A percentile compares a stretch with the other conserved stretches of the same genome.
Evolutionary conservation across 2,329 filamentous ascomycete species (phyloP).

Genomic region (Colletotrichum scovillei): DNA sequence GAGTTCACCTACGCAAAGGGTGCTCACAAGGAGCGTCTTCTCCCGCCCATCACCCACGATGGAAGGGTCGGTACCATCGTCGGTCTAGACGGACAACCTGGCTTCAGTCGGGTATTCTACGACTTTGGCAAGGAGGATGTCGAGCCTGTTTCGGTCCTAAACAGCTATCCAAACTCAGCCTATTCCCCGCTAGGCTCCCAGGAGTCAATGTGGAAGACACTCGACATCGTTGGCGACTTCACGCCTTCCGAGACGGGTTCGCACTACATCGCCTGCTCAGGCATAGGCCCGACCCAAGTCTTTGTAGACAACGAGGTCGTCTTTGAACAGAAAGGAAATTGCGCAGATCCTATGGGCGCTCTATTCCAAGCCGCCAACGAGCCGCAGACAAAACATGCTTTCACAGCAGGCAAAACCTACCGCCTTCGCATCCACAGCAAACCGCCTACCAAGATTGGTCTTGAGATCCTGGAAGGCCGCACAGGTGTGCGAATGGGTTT

Average conservation of each 20-base stretch:
- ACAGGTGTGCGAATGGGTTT: constrained; percentile 46
- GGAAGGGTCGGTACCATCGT: constrained; percentile 41
- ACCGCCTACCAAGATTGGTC: constrained; percentile 42
- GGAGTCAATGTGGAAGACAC: constrained; percentile 40
- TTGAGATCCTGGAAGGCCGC: constrained; percentile 47
- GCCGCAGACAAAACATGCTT: constrained; percentile 43
- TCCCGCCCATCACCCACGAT: constrained; percentile 38
- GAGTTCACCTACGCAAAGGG: constrained; percentile 49
- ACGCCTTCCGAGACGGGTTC: constrained; percentile 43
- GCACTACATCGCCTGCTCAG: constrained; percentile 47
- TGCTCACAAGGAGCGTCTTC: constrained; percentile 36
- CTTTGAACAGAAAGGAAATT: constrained; percentile 46
- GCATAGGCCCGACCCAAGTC: constrained; percentile 45
- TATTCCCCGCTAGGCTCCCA: constrained; percentile 39
- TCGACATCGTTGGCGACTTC: constrained; percentile 45
- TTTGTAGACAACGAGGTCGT: constrained; percentile 45
- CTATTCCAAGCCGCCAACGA: constrained; percentile 46
- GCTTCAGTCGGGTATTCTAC: constrained; percentile 46
- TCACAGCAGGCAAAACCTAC: constrained; percentile 44
- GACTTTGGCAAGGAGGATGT: constrained; percentile 39
- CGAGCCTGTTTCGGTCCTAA: constrained; percentile 39
- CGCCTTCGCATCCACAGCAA: constrained; percentile 44
- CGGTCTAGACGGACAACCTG: constrained; percentile 46
- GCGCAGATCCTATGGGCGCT: constrained; percentile 48
- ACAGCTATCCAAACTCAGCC: constrained; percentile 41